Evolutionary conservation across 805 yeast species (phyloP).

Genomic region (Tetrapisispora pingtungensis): DNA sequence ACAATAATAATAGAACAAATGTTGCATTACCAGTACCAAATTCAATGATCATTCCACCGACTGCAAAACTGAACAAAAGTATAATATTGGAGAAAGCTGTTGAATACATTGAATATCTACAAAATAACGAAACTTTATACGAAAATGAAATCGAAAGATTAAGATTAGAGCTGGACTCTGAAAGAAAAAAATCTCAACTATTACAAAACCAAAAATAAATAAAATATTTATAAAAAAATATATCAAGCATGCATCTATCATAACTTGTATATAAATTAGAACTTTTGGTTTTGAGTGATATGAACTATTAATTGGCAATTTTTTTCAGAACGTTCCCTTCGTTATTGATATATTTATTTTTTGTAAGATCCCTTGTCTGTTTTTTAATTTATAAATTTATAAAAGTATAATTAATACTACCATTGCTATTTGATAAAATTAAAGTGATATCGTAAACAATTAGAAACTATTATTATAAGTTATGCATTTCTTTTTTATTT

Average conservation of each 20-base stretch:
- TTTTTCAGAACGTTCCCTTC: no score
- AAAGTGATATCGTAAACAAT: no score
- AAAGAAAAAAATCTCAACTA: background rate
- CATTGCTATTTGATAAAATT: background rate
- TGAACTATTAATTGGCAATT: no score
- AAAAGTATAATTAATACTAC: no score
- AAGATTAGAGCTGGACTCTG: slow-evolving; percentile 22
- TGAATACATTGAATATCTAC: slow-evolving; percentile 45
- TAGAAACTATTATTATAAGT: no score
- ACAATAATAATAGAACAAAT: background rate
- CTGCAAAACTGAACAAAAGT: slow-evolving; percentile 49
- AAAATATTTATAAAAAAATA: background rate
- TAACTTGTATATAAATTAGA: no score
- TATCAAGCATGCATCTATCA: no score
- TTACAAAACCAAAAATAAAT: background rate
- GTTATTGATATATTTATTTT: no score
- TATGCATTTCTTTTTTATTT: background rate
- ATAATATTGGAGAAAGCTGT: slow-evolving; percentile 62
- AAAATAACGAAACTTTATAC: slow-evolving; percentile 35
- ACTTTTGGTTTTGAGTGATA: no score
- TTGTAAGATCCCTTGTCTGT: no score
- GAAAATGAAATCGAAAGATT: slow-evolving; percentile 27
- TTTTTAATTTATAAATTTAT: no score
- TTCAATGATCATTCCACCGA: background rate
- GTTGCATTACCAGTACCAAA: background rate